A percentile compares a stretch with the other conserved stretches of the same genome.
Evolutionary conservation across 306 rosid genomes (phyloP).

Genomic region (Castanea mollissima): DNA sequence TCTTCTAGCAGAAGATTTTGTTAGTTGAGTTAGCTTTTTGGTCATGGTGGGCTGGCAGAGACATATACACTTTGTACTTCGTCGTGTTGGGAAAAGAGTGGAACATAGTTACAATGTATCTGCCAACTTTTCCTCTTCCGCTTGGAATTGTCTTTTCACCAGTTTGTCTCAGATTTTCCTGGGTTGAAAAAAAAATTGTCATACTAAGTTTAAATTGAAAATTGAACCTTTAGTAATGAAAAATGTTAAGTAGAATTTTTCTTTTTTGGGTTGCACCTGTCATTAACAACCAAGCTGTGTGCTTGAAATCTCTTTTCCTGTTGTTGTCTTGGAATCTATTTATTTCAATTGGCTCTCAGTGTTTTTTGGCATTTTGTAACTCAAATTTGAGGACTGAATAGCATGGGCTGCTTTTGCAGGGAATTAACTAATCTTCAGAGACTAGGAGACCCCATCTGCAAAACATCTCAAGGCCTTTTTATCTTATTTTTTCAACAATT

Average conservation of each 20-base stretch:
- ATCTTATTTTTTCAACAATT: conserved; percentile 51
- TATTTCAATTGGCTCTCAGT: background rate
- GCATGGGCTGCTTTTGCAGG: conserved; percentile 34
- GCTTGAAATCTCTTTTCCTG: background rate
- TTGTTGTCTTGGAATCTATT: background rate
- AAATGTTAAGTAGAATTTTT: background rate
- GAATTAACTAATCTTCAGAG: conserved; percentile 42
- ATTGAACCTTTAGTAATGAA: background rate
- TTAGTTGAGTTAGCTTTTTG: conserved; percentile 5
- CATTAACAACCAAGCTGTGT: background rate
- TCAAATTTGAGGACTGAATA: conserved; percentile 5
- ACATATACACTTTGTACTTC: conserved; percentile 50
- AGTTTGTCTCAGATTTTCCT: conserved; percentile 33
- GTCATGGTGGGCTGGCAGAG: conserved; percentile 87
- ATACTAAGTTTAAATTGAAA: background rate
- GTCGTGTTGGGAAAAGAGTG: conserved; percentile 47
- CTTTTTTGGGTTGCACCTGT: too few species aligned
- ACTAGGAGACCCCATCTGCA: conserved; percentile 40
- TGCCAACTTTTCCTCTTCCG: conserved; percentile 41
- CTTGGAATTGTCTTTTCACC: conserved; percentile 37
- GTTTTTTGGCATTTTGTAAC: background rate
- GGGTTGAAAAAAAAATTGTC: background rate
- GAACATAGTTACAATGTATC: conserved; percentile 31
- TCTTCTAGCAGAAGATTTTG: background rate
- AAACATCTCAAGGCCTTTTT: conserved; percentile 52